phyloP scores from a whole-genome alignment of 78 protist genomes.

The Dictyostelium purpureum region DNA sequence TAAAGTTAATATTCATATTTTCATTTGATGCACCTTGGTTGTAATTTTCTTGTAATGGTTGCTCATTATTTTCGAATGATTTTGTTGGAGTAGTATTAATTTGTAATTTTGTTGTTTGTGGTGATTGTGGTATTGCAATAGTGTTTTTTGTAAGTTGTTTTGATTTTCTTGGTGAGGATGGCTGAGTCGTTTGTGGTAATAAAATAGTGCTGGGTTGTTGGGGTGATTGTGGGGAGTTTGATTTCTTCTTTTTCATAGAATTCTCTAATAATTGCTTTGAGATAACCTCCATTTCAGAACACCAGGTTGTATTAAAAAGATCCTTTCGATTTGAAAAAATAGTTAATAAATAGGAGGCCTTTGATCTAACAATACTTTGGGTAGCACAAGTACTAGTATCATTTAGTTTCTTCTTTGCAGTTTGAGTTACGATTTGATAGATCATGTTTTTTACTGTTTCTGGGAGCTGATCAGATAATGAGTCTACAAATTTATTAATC shows the following conservation, averaged over 20 bases:
- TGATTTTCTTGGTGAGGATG: background rate
- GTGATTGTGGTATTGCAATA: background rate
- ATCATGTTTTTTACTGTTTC: slow-evolving; percentile 23
- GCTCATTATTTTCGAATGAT: no score
- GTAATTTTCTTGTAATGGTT: no score
- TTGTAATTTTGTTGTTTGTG: background rate
- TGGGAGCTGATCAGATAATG: background rate
- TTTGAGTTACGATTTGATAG: slow-evolving; percentile 15
- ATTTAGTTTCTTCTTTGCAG: slow-evolving; percentile 15
- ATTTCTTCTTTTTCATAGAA: background rate
- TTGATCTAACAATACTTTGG: background rate
- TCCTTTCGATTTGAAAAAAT: slow-evolving; percentile 8
- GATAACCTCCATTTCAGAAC: background rate
- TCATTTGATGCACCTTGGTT: no score
- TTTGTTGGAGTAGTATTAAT: slow-evolving; percentile 22
- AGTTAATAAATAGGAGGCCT: background rate
- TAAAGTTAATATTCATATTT: no score
- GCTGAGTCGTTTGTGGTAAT: background rate
- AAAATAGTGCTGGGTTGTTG: background rate
- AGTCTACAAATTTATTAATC: background rate
- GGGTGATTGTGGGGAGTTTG: background rate
- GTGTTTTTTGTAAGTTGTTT: background rate
- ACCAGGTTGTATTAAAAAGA: background rate
- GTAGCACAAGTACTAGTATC: background rate
- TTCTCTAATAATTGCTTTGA: slow-evolving; percentile 34